Evolutionary conservation across 352 stramenopile genomes (phyloP).

Genomic region (Pythium aristosporum): DNA sequence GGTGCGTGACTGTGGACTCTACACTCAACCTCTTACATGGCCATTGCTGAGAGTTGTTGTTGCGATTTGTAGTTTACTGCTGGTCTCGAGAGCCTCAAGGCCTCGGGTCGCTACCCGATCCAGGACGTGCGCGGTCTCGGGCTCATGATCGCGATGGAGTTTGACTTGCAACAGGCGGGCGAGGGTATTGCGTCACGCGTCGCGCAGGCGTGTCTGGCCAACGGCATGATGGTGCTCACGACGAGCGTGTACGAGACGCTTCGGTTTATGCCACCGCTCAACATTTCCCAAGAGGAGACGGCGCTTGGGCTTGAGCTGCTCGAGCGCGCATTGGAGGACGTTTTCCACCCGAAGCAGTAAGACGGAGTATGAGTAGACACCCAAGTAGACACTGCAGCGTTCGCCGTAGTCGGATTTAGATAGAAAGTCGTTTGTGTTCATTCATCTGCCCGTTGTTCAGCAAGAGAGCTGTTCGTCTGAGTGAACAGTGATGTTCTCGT

Average conservation of each 20-base stretch:
- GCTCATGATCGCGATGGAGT: constrained; percentile 93
- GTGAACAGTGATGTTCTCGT: no score
- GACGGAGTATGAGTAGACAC: not conserved
- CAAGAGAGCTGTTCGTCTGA: no score
- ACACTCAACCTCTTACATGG: not conserved
- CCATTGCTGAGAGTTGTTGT: constrained; percentile 15
- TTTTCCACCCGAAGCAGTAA: constrained; percentile 32
- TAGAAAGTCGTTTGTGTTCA: constrained; percentile 1
- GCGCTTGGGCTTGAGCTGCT: constrained; percentile 37
- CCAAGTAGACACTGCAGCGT: not conserved
- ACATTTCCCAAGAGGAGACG: constrained; percentile 76
- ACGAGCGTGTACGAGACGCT: constrained; percentile 91
- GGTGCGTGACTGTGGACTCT: constrained; percentile 11
- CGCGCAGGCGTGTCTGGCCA: constrained; percentile 75
- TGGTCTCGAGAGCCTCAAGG: constrained; percentile 75
- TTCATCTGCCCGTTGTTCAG: no score
- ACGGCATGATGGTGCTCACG: constrained; percentile 91
- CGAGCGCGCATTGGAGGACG: constrained; percentile 44
- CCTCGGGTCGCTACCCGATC: constrained; percentile 75
- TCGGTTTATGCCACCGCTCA: constrained; percentile 92
- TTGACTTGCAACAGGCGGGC: constrained; percentile 55
- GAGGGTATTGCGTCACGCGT: constrained; percentile 74
- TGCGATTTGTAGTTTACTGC: constrained; percentile 50
- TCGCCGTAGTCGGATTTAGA: not conserved
- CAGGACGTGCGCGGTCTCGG: constrained; percentile 90